Conservation (phyloP, 129 eudicot species). For the Rutidosis leptorrhynchoides region DNA sequence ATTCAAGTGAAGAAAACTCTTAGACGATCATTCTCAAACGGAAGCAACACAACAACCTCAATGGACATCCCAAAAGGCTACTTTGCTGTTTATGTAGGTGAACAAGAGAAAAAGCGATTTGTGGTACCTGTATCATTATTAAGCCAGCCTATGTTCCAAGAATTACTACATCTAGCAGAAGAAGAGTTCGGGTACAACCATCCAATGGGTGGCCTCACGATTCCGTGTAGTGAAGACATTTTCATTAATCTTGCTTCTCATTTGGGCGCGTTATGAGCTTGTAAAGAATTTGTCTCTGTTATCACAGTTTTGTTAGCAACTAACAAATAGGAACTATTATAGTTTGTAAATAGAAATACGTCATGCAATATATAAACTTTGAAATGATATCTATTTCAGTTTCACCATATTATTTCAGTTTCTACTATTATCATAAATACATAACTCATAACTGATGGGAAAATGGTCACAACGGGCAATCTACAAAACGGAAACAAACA, state of each 20-base stretch:
- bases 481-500: no score
- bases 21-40: slow-evolving; percentile 14
- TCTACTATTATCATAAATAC: no score
- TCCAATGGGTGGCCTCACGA: neutral
- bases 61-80: slow-evolving; percentile 42
- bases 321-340: neutral
- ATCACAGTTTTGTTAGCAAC: neutral
- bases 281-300: neutral
- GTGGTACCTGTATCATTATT: neutral
- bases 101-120: neutral
- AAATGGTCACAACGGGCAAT: no score
- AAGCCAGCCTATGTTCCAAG: neutral
- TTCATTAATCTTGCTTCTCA: slow-evolving; percentile 10
- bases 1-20: slow-evolving; percentile 20
- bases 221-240: slow-evolving; percentile 2
- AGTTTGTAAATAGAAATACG: no score
- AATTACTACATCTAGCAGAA: neutral
- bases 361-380: neutral
- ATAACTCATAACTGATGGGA: no score
- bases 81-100: slow-evolving; percentile 29
- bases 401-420: no score
- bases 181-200: neutral
- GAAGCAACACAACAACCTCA: neutral
- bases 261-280: neutral
- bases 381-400: neutral